These are phyloP conservation scores for Suillus decipiens DNA, from an alignment of 768 basidiomycete species.

Conservation along the genomic window DNA sequence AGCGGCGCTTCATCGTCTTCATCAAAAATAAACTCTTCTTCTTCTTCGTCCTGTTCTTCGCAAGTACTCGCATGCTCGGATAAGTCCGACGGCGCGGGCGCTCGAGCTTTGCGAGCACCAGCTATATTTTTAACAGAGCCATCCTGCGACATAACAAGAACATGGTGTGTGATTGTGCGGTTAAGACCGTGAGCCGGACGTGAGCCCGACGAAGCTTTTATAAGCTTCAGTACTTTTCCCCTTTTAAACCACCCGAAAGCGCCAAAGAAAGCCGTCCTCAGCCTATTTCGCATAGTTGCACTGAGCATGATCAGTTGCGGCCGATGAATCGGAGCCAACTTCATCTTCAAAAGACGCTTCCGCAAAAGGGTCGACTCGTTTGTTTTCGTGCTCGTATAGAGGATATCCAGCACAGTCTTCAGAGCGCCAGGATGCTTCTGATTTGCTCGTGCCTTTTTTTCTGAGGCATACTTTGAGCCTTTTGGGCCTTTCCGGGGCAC, in stretches of 20 bases:
- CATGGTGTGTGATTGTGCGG: conserved; percentile 47
- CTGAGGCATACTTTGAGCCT: conserved; percentile 38
- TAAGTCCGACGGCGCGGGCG: neutral
- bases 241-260: conserved; percentile 61
- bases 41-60: conserved; percentile 9
- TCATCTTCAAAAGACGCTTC: conserved; percentile 16
- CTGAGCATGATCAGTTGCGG: conserved; percentile 71
- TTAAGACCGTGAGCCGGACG: conserved; percentile 28
- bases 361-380: neutral
- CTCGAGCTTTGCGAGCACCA: conserved; percentile 37
- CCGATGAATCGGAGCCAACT: conserved; percentile 18
- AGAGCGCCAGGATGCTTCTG: conserved; percentile 59
- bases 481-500: conserved; percentile 44
- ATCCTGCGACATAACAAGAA: conserved; percentile 59
- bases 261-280: conserved; percentile 41
- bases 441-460: conserved; percentile 44
- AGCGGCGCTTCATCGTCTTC: conserved; percentile 23
- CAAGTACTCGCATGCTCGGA: neutral
- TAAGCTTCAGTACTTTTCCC: conserved; percentile 35
- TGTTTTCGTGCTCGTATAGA: conserved; percentile 45
- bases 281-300: conserved; percentile 63
- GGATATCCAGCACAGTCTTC: conserved; percentile 55
- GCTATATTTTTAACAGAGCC: conserved; percentile 56
- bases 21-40: conserved; percentile 25
- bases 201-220: conserved; percentile 28